A percentile compares a stretch with the other conserved stretches of the same genome.
These are phyloP conservation scores for Blastocrithidia nonstop DNA, from an alignment of 208 protist genomes.

Conservation along the genomic window DNA sequence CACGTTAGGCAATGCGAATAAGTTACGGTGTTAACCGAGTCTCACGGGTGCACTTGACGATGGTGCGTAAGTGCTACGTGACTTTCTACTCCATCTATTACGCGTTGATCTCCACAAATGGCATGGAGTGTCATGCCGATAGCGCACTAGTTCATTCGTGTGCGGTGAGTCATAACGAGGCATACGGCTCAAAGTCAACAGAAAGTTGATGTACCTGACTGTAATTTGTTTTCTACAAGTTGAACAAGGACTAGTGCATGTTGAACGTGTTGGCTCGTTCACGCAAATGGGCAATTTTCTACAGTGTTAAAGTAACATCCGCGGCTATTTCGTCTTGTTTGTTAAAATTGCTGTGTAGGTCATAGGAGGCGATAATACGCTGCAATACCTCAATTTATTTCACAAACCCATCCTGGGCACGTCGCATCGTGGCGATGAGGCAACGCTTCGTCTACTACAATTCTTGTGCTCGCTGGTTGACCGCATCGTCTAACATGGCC, in stretches of 20 bases:
- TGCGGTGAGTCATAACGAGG: constrained; percentile 88
- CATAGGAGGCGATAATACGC: constrained; percentile 67
- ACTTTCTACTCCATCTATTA: constrained; percentile 85
- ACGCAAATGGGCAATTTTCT: constrained; percentile 73
- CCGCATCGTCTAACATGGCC: constrained; percentile 67
- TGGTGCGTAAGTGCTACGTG: constrained; percentile 48
- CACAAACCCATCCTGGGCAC: constrained; percentile 72
- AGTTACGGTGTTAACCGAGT: constrained; percentile 71
- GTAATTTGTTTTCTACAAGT: constrained; percentile 89
- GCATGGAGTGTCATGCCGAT: constrained; percentile 61
- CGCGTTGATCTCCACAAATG: constrained; percentile 80
- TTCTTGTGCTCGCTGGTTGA: constrained; percentile 82
- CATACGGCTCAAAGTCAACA: constrained; percentile 94
- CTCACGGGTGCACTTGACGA: constrained; percentile 73
- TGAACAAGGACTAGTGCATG: constrained; percentile 89
- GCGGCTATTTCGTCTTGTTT: constrained; percentile 80
- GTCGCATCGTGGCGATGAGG: constrained; percentile 69
- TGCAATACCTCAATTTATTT: constrained; percentile 59
- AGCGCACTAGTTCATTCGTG: constrained; percentile 76
- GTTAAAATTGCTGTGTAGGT: constrained; percentile 74
- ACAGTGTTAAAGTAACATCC: constrained; percentile 71
- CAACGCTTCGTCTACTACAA: constrained; percentile 86
- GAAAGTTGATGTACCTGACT: constrained; percentile 62
- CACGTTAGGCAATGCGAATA: constrained; percentile 75
- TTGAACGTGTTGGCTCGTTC: constrained; percentile 88